These are phyloP conservation scores for Lactifluus rugatus DNA, from an alignment of 768 basidiomycete genomes.

Conservation along the genomic window DNA sequence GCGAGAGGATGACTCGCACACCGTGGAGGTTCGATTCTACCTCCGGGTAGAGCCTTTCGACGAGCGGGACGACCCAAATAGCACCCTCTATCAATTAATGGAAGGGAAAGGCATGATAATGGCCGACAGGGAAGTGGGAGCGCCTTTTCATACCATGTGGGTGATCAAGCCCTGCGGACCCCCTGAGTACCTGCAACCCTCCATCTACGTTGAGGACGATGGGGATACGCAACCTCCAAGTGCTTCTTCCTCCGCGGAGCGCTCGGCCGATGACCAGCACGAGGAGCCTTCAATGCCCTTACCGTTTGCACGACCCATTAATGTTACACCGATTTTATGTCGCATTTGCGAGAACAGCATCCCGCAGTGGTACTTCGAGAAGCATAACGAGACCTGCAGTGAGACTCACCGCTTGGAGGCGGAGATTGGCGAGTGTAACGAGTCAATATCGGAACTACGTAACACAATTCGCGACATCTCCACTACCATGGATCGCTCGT, in stretches of 20 bases:
- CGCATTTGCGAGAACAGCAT: slow-evolving; percentile 96
- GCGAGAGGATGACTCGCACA: slow-evolving; percentile 86
- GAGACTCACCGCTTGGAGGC: slow-evolving; percentile 95
- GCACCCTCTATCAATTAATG: slow-evolving; percentile 68
- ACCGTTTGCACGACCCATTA: slow-evolving; percentile 69
- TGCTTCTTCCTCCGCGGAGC: slow-evolving; percentile 17
- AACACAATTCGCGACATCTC: slow-evolving; percentile 76
- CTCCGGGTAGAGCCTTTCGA: slow-evolving; percentile 62
- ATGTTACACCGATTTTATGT: slow-evolving; percentile 78
- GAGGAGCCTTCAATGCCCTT: slow-evolving; percentile 50
- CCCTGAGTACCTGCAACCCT: slow-evolving; percentile 58
- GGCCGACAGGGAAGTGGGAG: slow-evolving; percentile 81
- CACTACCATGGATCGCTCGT: slow-evolving; percentile 62
- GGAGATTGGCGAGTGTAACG: slow-evolving; percentile 89
- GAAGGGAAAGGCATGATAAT: slow-evolving; percentile 99
- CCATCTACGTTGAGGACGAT: slow-evolving; percentile 44
- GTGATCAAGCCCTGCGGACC: slow-evolving; percentile 77
- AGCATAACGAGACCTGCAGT: slow-evolving; percentile 98
- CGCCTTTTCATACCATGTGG: slow-evolving; percentile 97
- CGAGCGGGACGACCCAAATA: slow-evolving; percentile 41
- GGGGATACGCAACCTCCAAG: slow-evolving; percentile 31
- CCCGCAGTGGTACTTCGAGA: slow-evolving; percentile 99
- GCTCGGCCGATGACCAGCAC: background rate
- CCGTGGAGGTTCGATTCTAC: slow-evolving; percentile 85
- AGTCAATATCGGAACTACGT: slow-evolving; percentile 78